Evolutionary conservation across 495 filamentous ascomycete genomes (phyloP), one percentile per base, ranked within the genome.

Genomic region (Penicillium tannophilum): DNA sequence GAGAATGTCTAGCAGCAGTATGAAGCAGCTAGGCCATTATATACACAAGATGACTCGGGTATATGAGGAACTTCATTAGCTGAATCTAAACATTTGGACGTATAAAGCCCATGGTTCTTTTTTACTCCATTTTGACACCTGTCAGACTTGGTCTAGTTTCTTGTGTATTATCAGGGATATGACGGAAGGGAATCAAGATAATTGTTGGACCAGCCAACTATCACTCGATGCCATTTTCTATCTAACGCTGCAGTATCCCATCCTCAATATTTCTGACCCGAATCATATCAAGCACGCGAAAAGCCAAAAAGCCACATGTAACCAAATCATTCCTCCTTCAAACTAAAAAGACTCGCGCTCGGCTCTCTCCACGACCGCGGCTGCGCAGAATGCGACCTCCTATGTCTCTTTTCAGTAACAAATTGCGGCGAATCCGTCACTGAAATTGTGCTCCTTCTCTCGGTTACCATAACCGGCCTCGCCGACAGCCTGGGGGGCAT

Each of bases 321-420:
- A 11, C 9, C 8, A 35, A 16, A 36, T 52, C 46, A 46, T 46
- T 65, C 63, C 56, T 77, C 77, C 62, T 63, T 33, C 20, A 79
- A 59, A 14, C 75, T 70, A 73, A 74, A 79, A 51, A 79, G 54
- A 44, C 65, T 66, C 31, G 73, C 67, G 45, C 73, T 75, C 5
- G 75, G 77, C 44, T 66, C 61, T 36, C 70, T 71, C 77, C 77
- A 79, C 17, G 74, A 60, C 26, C 74, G 66, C 41, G 76, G 76
- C 54, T 75, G 73, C 48, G 78, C 75, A 24, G 76, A 78, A 62
- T 79, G 76, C 54, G 74, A 72, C 48, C 75, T 65, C 20, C 73
- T 61, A 64, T 78, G 75, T 19, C 70, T 66, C 58, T 70, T 62
- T 10, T 68, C 70, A 11, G 49, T 51, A n/a, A 57, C 26, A 39